These are phyloP conservation scores for Catharanthus roseus DNA, from an alignment of 257 asterid genomes.

Conservation along the genomic window DNA sequence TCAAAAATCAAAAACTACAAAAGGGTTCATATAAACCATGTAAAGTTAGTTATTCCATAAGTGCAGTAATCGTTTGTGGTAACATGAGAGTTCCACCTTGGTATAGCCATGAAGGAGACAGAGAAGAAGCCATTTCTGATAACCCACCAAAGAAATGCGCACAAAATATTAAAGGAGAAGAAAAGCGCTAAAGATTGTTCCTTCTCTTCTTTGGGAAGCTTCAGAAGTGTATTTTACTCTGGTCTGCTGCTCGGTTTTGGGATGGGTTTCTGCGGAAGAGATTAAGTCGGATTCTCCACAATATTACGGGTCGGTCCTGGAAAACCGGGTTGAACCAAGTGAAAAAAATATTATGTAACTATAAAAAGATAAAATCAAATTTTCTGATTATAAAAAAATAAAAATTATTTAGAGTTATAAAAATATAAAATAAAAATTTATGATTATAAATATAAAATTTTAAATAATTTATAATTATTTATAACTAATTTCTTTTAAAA, in stretches of 20 bases:
- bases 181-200: background rate
- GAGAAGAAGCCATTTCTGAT: slow-evolving; percentile 11
- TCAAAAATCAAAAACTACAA: background rate
- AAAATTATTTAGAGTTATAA: too few species aligned
- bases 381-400: too few species aligned
- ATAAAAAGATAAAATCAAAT: background rate
- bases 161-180: background rate
- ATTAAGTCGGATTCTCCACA: background rate
- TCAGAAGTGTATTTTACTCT: too few species aligned
- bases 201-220: background rate
- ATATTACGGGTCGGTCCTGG: background rate
- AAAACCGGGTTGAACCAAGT: background rate
- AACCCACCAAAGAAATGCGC: background rate
- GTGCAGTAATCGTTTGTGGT: background rate
- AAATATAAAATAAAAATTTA: too few species aligned
- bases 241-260: background rate
- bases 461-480: too few species aligned
- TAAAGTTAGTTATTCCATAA: background rate
- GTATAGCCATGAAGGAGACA: slow-evolving; percentile 16
- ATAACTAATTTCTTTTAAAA: too few species aligned
- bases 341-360: background rate
- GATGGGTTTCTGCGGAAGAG: slow-evolving; percentile 2
- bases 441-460: too few species aligned
- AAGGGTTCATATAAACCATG: background rate
- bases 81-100: slow-evolving; percentile 1